phyloP scores from a whole-genome alignment of 2,329 filamentous ascomycete genomes.

The Thelonectria olida region DNA sequence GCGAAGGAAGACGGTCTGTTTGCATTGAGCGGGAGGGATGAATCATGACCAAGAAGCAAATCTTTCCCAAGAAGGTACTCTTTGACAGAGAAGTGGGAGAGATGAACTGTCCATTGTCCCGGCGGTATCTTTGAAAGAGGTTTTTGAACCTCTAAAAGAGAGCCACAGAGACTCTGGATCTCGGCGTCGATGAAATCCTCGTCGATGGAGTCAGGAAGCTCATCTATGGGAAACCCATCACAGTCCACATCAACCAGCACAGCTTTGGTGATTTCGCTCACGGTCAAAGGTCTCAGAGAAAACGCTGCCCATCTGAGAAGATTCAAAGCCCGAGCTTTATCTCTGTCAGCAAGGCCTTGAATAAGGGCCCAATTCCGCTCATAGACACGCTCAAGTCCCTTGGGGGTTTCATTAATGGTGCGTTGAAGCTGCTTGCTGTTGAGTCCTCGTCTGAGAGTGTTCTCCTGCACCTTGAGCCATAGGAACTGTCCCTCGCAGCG shows the following conservation, averaged over 20 bases:
- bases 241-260: neutral
- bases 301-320: constrained; percentile 44
- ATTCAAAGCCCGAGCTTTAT: constrained; percentile 32
- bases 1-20: too few species aligned
- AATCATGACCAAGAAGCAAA: too few species aligned
- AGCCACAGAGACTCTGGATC: neutral
- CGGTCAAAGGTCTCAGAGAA: constrained; percentile 18
- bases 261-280: neutral
- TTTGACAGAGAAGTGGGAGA: neutral
- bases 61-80: neutral
- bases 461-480: constrained; percentile 42
- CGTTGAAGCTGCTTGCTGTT: constrained; percentile 41
- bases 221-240: neutral
- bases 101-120: neutral
- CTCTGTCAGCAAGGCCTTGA: neutral
- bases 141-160: neutral
- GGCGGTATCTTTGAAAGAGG: neutral
- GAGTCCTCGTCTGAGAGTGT: constrained; percentile 33
- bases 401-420: constrained; percentile 40
- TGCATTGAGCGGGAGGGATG: too few species aligned
- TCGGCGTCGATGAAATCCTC: neutral
- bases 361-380: constrained; percentile 44
- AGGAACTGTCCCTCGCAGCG: too few species aligned
- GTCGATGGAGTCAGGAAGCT: neutral
- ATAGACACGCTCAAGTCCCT: constrained; percentile 41